phyloP scores from a whole-genome alignment of 495 filamentous ascomycete genomes.

The Xylaria curta region DNA sequence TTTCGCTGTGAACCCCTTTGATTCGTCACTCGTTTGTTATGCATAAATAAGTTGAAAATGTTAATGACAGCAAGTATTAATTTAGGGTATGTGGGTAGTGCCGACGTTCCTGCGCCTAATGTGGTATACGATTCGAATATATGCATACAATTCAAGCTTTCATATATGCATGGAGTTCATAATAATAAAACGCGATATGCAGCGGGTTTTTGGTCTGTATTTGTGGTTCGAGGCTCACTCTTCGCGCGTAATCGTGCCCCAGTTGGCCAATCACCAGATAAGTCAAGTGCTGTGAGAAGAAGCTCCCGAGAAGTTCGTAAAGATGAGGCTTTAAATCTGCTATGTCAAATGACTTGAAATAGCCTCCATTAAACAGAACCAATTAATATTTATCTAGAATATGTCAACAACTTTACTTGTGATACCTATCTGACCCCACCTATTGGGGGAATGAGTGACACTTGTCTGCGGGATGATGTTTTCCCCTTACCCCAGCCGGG shows the following conservation, averaged over 20 bases:
- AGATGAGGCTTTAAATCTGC: background rate
- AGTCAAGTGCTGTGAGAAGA: background rate
- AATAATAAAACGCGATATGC: background rate
- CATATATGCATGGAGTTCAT: background rate
- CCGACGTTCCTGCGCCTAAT: background rate
- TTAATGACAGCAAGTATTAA: background rate
- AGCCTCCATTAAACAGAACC: background rate
- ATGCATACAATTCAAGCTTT: background rate
- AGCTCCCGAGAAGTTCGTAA: background rate
- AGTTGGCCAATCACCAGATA: background rate
- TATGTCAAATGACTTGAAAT: background rate
- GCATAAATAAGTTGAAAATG: background rate
- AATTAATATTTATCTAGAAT: background rate
- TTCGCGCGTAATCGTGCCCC: background rate
- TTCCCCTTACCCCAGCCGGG: background rate
- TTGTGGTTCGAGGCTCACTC: background rate
- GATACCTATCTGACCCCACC: background rate
- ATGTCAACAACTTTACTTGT: background rate
- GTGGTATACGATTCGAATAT: background rate
- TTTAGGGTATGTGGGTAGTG: background rate
- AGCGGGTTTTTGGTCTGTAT: background rate
- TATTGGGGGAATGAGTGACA: background rate
- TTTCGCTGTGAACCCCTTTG: too few species aligned
- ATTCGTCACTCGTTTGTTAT: too few species aligned
- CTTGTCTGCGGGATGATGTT: slow-evolving; percentile 2